Base-by-base conservation (phyloP, 2,329 filamentous ascomycete genomes). In the Trichophyton benhamiae region DNA sequence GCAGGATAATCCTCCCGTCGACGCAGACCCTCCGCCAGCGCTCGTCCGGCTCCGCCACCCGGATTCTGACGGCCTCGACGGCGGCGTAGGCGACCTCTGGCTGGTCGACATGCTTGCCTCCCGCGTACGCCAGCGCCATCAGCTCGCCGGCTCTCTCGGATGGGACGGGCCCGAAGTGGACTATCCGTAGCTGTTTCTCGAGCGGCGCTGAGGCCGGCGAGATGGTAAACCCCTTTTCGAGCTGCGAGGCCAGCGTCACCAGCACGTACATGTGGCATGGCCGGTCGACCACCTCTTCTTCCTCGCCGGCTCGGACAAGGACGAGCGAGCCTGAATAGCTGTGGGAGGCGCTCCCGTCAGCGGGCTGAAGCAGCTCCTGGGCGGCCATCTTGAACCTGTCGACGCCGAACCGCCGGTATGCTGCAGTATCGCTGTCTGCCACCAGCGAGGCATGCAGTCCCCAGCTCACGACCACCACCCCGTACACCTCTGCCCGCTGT, bases 401-500 rank as follows among this genome's bases (percentile, higher is more conserved):
- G 36, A 80, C 79, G 11, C 92, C 92, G 68, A 87, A 86, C 66
- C 83, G 82, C 64, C 92, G 86, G 73, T 92, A 92, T 65, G 84
- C 87, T 0, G 83, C 78, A 0, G 91, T 95, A 72, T 97, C 92
- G 72, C 88, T 94, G 76, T 96, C 91, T 67, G 89, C 91, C 22
- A 97, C 90, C 2, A 97, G 80, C 48, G 87, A 85, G 33, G 91
- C 89, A 70, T 97, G 92, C 69, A 97, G 84, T 20, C 88, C 92
- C 82, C 95, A 95, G 72, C 88, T 94, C 52, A 86, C 87, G 1
- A 97, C 91, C 22, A 96, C 89, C 25, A 87, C 87, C 27, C 90
- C 91, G 68, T 87, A 82, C 1, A 81, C 68, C 3, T 66, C 70
- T 58, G 65, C 69, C 22, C 72, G 68, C 57, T 67, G 30, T 22